These are phyloP conservation scores for Leishmania aethiopica DNA, from an alignment of 208 protist genomes.

Conservation along the genomic window DNA sequence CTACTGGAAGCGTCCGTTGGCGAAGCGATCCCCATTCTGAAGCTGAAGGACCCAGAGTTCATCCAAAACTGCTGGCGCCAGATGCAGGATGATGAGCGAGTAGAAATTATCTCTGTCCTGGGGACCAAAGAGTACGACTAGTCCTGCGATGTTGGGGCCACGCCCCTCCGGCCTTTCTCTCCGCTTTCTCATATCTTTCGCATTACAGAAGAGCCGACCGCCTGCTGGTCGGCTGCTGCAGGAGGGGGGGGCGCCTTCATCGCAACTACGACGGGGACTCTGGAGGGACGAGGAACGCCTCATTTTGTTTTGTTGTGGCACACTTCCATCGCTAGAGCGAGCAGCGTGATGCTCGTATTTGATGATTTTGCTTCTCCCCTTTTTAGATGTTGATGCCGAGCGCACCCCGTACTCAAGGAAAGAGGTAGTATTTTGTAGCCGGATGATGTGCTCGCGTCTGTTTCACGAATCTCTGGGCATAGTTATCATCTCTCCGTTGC, in stretches of 20 bases:
- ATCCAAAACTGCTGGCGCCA: conserved; percentile 82
- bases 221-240: not conserved
- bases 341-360: not conserved
- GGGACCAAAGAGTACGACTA: conserved; percentile 38
- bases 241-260: not conserved
- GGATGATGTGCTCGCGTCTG: not conserved
- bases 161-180: not conserved
- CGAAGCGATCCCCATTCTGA: conserved; percentile 83
- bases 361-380: not conserved
- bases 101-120: conserved; percentile 78
- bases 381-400: not conserved
- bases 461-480: not conserved
- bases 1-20: conserved; percentile 87
- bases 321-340: not conserved
- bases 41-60: conserved; percentile 78
- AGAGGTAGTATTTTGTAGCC: not conserved
- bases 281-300: not conserved
- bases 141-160: not conserved
- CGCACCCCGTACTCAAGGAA: not conserved
- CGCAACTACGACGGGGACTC: not conserved
- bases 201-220: not conserved
- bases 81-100: conserved; percentile 85
- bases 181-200: not conserved
- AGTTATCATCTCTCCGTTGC: not conserved
- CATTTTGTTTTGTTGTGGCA: not conserved